A percentile compares a stretch with the other conserved stretches of the same genome.
These are phyloP conservation scores for Cladophialophora immunda DNA, from an alignment of 2,329 filamentous ascomycete species.

Conservation along the genomic window DNA sequence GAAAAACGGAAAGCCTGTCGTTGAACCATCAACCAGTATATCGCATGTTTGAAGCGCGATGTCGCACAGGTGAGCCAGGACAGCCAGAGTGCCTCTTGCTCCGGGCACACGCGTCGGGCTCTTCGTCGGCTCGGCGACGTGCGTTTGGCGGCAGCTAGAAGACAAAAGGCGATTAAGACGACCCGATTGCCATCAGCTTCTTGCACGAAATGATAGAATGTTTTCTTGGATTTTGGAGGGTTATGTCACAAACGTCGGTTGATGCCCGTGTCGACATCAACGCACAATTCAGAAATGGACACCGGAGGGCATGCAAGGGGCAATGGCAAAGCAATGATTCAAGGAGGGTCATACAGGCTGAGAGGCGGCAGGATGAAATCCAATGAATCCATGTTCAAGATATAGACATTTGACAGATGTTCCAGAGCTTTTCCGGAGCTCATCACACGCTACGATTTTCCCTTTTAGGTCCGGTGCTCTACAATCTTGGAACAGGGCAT, in stretches of 20 bases:
- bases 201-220: not conserved
- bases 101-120: not conserved
- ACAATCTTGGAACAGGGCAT: not conserved
- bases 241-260: not conserved
- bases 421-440: conserved; percentile 1
- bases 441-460: conserved; percentile 7
- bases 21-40: conserved; percentile 22
- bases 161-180: not conserved
- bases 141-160: not conserved
- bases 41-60: conserved; percentile 26
- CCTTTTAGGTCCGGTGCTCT: not conserved
- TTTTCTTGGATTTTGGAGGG: conserved; percentile 3
- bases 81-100: not conserved
- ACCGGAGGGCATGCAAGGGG: not conserved
- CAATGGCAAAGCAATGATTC: not conserved
- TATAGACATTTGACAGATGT: conserved; percentile 25
- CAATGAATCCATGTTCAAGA: conserved; percentile 17
- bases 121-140: not conserved
- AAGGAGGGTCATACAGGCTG: not conserved
- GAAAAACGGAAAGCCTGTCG: conserved; percentile 18
- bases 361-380: conserved; percentile 17
- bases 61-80: not conserved
- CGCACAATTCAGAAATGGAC: not conserved
- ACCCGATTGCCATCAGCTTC: not conserved
- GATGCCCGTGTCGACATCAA: not conserved